These are phyloP conservation scores for Talaromyces stipitatus DNA, from an alignment of 495 filamentous ascomycete genomes.

Conservation along the genomic window DNA sequence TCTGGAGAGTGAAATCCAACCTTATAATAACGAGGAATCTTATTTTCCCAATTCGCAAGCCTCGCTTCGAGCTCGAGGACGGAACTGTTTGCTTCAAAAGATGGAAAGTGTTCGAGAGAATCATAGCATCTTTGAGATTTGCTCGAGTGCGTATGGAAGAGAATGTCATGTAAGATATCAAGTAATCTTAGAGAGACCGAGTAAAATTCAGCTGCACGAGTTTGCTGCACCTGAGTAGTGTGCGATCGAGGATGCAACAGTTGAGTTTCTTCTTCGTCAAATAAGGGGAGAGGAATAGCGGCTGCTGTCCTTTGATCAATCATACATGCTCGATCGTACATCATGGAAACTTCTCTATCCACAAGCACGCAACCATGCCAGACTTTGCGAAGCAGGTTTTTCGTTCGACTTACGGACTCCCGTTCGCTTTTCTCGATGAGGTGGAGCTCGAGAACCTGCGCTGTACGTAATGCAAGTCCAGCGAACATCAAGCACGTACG, in stretches of 20 bases:
- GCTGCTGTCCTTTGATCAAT: background rate
- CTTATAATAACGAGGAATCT: background rate
- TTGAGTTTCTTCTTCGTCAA: background rate
- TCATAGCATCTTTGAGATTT: too few relatives aligned
- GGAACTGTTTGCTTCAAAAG: background rate
- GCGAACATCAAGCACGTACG: constrained; percentile 54
- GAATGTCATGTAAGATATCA: constrained; percentile 33
- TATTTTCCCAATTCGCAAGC: background rate
- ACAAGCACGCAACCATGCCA: constrained; percentile 39
- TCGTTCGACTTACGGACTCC: constrained; percentile 20
- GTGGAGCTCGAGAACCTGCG: constrained; percentile 72
- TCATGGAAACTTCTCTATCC: constrained; percentile 31
- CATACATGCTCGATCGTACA: constrained; percentile 25
- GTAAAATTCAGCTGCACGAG: constrained; percentile 23
- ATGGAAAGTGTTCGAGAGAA: background rate
- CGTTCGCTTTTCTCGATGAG: constrained; percentile 35
- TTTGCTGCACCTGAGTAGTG: background rate
- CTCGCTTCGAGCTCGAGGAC: background rate
- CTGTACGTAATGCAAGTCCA: constrained; percentile 67
- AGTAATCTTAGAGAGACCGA: constrained; percentile 32
- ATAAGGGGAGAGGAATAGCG: background rate
- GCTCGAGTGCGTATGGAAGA: constrained; percentile 21
- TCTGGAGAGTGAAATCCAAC: background rate
- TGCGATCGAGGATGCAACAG: background rate
- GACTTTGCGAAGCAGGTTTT: constrained; percentile 29